Conservation (phyloP, 306 rosid genomes). For the Malus orientalis region DNA sequence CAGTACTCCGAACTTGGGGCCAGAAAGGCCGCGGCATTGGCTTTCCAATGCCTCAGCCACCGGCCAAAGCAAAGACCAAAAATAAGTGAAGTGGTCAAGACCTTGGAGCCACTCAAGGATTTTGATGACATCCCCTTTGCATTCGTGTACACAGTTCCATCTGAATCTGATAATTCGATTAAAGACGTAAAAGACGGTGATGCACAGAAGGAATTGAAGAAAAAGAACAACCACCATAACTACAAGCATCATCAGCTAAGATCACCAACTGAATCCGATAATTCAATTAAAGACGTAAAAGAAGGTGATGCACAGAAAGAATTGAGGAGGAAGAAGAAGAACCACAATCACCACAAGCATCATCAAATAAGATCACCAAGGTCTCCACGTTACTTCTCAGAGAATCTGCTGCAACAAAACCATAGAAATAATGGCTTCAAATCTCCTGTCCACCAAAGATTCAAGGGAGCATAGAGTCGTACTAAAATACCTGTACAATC, state of each 20-base stretch:
- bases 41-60: conserved; percentile 81
- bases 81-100: conserved; percentile 60
- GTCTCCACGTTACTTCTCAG: conserved; percentile 28
- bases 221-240: conserved; percentile 11
- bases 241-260: conserved; percentile 18
- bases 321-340: conserved; percentile 28
- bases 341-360: conserved; percentile 10
- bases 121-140: conserved; percentile 58
- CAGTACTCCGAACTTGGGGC: conserved; percentile 79
- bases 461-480: conserved; percentile 21
- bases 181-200: conserved; percentile 19
- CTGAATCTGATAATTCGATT: background rate
- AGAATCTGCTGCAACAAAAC: conserved; percentile 8
- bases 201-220: conserved; percentile 27
- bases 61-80: conserved; percentile 72
- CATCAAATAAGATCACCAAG: conserved; percentile 29
- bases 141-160: conserved; percentile 65
- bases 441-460: conserved; percentile 36
- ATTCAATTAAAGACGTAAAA: conserved; percentile 1
- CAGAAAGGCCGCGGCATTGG: conserved; percentile 79
- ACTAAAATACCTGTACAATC: background rate
- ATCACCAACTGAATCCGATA: conserved; percentile 8
- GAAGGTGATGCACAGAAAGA: conserved; percentile 27
- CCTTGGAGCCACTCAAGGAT: conserved; percentile 67
- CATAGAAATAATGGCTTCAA: conserved; percentile 23